phyloP scores from a whole-genome alignment of 2,329 filamentous ascomycete genomes.

The Alternaria hordeiaustralica region DNA sequence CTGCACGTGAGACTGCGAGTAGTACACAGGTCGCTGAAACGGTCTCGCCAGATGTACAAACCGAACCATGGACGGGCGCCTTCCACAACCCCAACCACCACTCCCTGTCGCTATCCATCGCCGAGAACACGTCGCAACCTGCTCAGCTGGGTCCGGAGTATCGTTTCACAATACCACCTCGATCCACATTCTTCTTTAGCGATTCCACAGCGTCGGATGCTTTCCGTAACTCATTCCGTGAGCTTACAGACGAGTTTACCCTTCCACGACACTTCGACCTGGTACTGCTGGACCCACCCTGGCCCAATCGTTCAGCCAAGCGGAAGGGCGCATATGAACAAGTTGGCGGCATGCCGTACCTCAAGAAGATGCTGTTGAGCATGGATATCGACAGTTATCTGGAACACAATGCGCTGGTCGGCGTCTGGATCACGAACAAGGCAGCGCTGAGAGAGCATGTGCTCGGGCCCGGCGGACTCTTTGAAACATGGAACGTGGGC shows the following conservation, averaged over 20 bases:
- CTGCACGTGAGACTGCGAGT: conserved; percentile 24
- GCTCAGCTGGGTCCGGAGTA: conserved; percentile 20
- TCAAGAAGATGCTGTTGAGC: conserved; percentile 49
- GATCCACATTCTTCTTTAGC: conserved; percentile 59
- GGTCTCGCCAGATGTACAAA: conserved; percentile 6
- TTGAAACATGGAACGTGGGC: conserved; percentile 71
- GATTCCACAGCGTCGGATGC: conserved; percentile 45
- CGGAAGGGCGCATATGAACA: conserved; percentile 62
- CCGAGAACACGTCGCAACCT: conserved; percentile 10
- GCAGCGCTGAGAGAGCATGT: conserved; percentile 61
- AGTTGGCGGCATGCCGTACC: conserved; percentile 54
- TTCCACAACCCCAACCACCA: conserved; percentile 39
- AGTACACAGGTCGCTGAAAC: conserved; percentile 13
- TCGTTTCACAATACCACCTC: conserved; percentile 56
- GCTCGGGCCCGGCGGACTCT: conserved; percentile 64
- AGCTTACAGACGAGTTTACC: conserved; percentile 47
- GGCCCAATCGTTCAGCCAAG: conserved; percentile 78
- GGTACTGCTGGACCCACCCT: conserved; percentile 77
- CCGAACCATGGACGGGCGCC: conserved; percentile 35
- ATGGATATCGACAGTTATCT: conserved; percentile 56
- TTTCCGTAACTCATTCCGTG: conserved; percentile 49
- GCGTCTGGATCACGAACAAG: conserved; percentile 81
- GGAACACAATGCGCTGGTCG: conserved; percentile 60
- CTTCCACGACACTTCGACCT: conserved; percentile 66
- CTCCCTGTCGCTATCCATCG: conserved; percentile 35